phyloP scores from a whole-genome alignment of 1,139 yeast genomes.

The Pichia norvegensis region DNA sequence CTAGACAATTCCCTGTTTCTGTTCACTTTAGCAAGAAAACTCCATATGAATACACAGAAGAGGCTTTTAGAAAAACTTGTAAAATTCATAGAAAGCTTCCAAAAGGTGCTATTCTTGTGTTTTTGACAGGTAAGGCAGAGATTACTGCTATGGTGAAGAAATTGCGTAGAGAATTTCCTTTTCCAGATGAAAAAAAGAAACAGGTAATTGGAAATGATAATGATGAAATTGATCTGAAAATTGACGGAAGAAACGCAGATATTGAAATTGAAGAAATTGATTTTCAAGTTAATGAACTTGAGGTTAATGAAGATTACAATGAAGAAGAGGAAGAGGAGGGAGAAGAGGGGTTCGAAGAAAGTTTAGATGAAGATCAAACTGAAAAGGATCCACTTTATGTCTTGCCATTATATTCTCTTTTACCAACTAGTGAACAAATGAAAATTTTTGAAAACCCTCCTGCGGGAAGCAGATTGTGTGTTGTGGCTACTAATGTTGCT shows the following conservation, averaged over 20 bases:
- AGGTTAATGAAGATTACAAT: conserved; percentile 27
- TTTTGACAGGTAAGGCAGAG: conserved; percentile 92
- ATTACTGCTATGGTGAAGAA: conserved; percentile 68
- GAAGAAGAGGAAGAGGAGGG: conserved; percentile 42
- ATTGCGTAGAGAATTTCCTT: conserved; percentile 63
- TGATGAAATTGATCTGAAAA: conserved; percentile 39
- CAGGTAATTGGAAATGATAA: conserved; percentile 25
- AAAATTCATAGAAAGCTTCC: conserved; percentile 84
- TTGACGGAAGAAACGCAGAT: conserved; percentile 54
- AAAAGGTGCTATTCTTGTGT: conserved; percentile 88
- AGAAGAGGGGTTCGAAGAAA: conserved; percentile 91
- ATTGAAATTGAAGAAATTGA: conserved; percentile 87
- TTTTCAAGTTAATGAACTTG: conserved; percentile 39
- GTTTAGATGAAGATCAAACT: conserved; percentile 65
- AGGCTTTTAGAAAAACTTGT: conserved; percentile 75
- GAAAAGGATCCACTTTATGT: conserved; percentile 80
- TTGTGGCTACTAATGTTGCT: conserved; percentile 95
- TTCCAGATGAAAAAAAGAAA: conserved; percentile 30
- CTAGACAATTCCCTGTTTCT: conserved; percentile 92
- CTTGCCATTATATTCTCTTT: conserved; percentile 80
- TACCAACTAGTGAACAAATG: conserved; percentile 93
- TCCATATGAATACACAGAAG: conserved; percentile 70
- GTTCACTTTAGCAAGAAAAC: conserved; percentile 84
- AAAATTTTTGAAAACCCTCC: conserved; percentile 87
- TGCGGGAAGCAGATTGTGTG: conserved; percentile 74